These are phyloP conservation scores for Omphalotus olearius DNA, from an alignment of 1,284 basidiomycete genomes.

Conservation along the genomic window DNA sequence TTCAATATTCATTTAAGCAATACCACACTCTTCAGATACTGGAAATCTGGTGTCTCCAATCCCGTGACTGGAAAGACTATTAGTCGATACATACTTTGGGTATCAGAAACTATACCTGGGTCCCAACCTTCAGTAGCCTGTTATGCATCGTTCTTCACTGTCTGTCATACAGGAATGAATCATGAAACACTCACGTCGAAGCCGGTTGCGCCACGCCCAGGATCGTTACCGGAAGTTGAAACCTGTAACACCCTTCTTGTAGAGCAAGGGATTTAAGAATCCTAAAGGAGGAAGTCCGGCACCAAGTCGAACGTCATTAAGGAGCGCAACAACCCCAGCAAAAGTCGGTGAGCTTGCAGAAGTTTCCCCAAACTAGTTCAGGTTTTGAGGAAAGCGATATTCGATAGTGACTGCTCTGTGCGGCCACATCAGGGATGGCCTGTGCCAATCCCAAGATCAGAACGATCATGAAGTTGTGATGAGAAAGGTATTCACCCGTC, in stretches of 20 bases:
- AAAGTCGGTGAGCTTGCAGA: constrained; percentile 49
- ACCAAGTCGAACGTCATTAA: constrained; percentile 57
- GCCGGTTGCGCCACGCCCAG: constrained; percentile 51
- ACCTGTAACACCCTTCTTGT: constrained; percentile 30
- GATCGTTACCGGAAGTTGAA: constrained; percentile 49
- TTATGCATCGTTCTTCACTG: neutral
- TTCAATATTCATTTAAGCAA: too few relatives aligned
- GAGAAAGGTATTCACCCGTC: constrained; percentile 27
- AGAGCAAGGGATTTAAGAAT: constrained; percentile 60
- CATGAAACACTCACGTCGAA: constrained; percentile 36
- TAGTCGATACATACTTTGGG: too few relatives aligned
- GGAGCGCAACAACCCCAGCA: constrained; percentile 46
- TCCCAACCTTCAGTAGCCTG: constrained; percentile 14
- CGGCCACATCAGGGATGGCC: constrained; percentile 60
- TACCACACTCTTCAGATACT: constrained; percentile 16
- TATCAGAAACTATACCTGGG: too few relatives aligned
- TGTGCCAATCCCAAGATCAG: constrained; percentile 18
- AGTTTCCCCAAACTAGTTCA: constrained; percentile 25
- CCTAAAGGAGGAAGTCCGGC: constrained; percentile 42
- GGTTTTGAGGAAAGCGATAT: constrained; percentile 31
- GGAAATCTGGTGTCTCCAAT: constrained; percentile 18
- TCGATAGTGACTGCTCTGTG: constrained; percentile 43
- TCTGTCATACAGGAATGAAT: too few relatives aligned
- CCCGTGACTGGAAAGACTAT: constrained; percentile 6
- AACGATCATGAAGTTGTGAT: neutral